These are phyloP conservation scores for Baeospora myosura DNA, from an alignment of 1,284 basidiomycete species.

Conservation along the genomic window DNA sequence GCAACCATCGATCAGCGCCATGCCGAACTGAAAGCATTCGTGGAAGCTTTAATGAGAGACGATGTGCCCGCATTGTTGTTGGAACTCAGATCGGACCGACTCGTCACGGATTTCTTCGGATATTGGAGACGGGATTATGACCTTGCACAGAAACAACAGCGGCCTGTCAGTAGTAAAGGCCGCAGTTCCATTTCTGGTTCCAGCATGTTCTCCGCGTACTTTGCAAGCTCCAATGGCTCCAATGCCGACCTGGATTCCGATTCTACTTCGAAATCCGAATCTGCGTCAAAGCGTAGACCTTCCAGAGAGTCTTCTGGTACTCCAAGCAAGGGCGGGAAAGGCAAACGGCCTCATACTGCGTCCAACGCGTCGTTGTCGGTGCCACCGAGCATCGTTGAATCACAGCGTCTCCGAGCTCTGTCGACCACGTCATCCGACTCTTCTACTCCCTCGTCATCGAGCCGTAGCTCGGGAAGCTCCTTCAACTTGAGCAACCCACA, in stretches of 20 bases:
- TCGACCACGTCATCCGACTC: slow-evolving; percentile 15
- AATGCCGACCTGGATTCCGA: no score
- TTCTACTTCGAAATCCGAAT: no score
- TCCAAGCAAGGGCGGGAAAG: no score
- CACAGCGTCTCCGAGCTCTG: slow-evolving; percentile 11
- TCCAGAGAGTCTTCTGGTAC: no score
- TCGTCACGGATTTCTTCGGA: slow-evolving; percentile 69
- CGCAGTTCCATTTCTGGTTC: slow-evolving; percentile 17
- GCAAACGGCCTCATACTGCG: no score
- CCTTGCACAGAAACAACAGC: slow-evolving; percentile 32
- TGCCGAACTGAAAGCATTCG: slow-evolving; percentile 48
- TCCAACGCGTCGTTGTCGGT: slow-evolving; percentile 4
- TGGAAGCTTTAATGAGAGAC: slow-evolving; percentile 49
- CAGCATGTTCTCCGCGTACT: slow-evolving; percentile 21
- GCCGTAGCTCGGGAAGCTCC: slow-evolving; percentile 22
- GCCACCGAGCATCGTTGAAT: slow-evolving; percentile 14
- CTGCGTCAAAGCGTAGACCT: no score
- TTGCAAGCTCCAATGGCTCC: slow-evolving; percentile 6
- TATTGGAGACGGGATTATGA: slow-evolving; percentile 69
- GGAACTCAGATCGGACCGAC: slow-evolving; percentile 52
- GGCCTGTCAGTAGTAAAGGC: background rate
- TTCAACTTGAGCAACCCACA: slow-evolving; percentile 21
- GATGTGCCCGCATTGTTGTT: slow-evolving; percentile 57
- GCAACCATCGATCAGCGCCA: slow-evolving; percentile 61
- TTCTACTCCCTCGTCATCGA: slow-evolving; percentile 10